phyloP scores from a whole-genome alignment of 192 early-diverging fungal species.

The Umbelopsis vinacea region DNA sequence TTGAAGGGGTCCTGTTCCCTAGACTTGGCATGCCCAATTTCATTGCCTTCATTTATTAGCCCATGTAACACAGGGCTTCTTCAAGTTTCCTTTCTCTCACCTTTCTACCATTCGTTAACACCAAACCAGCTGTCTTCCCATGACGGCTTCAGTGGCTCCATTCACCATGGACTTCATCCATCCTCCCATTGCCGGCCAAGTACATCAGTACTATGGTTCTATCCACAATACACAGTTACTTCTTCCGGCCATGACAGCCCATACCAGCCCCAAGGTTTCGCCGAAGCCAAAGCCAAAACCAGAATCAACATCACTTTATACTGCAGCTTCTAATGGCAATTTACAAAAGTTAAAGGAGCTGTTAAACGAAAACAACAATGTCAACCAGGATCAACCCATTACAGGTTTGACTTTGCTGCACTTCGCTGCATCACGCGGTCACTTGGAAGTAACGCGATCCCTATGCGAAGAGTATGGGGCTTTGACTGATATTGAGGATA shows the following conservation, averaged over 20 bases:
- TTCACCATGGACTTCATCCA: slow-evolving; percentile 51
- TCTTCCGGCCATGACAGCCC: slow-evolving; percentile 31
- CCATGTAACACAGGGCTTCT: slow-evolving; percentile 6
- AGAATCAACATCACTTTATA: slow-evolving; percentile 25
- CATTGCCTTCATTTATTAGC: neutral
- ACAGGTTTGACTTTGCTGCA: slow-evolving; percentile 66
- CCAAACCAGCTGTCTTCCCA: neutral
- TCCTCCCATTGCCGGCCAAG: slow-evolving; percentile 61
- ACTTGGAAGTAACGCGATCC: slow-evolving; percentile 56
- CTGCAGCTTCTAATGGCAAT: slow-evolving; percentile 39
- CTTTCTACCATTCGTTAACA: neutral
- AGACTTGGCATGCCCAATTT: neutral
- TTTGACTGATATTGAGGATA: slow-evolving; percentile 61
- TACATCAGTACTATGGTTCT: slow-evolving; percentile 60
- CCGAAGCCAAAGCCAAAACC: slow-evolving; percentile 23
- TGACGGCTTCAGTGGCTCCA: slow-evolving; percentile 14
- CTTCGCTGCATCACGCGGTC: slow-evolving; percentile 63
- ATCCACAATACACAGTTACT: slow-evolving; percentile 54
- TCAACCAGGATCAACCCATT: slow-evolving; percentile 52
- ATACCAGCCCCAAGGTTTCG: slow-evolving; percentile 6
- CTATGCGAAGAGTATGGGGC: slow-evolving; percentile 64
- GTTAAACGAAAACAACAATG: slow-evolving; percentile 47
- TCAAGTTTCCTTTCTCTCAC: neutral
- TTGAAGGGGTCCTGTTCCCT: neutral
- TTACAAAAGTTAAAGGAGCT: slow-evolving; percentile 46